Conservation (phyloP, 495 filamentous ascomycete genomes). For the Aspergillus carlsbadensis region DNA sequence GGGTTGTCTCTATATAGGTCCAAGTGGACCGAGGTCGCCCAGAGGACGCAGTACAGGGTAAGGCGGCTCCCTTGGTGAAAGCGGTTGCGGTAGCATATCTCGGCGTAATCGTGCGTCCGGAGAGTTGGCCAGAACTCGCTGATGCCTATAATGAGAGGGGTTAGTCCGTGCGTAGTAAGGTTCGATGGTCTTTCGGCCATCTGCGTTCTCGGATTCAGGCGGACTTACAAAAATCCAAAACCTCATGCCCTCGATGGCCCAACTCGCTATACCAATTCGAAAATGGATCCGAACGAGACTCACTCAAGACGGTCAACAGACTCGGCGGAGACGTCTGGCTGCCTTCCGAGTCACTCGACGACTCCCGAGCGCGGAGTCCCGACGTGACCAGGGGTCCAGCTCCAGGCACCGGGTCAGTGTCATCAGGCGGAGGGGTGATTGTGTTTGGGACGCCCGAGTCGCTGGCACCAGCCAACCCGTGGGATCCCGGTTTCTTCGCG, state of each 20-base stretch:
- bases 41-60: not conserved
- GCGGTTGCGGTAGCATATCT: not conserved
- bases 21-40: not conserved
- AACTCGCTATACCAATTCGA: not conserved
- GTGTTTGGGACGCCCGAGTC: not conserved
- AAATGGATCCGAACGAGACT: not conserved
- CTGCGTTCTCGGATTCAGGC: not conserved
- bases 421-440: not conserved
- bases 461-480: not conserved
- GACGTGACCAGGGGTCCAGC: not conserved
- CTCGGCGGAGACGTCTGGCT: not conserved
- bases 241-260: not conserved
- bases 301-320: not conserved
- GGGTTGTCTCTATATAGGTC: not conserved
- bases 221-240: constrained; percentile 2
- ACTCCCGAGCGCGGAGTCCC: not conserved
- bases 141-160: not conserved
- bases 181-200: not conserved
- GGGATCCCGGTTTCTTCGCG: not conserved
- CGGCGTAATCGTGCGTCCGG: not conserved
- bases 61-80: constrained; percentile 1
- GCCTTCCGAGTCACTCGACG: not conserved
- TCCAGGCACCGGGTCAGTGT: not conserved
- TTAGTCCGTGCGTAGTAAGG: not conserved
- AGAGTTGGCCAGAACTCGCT: constrained; percentile 1